Percentiles rank a stretch among this genome's conserved stretches.
These are phyloP conservation scores for Graphilbum sp. DNA, from an alignment of 2,329 filamentous ascomycete species.

Conservation along the genomic window DNA sequence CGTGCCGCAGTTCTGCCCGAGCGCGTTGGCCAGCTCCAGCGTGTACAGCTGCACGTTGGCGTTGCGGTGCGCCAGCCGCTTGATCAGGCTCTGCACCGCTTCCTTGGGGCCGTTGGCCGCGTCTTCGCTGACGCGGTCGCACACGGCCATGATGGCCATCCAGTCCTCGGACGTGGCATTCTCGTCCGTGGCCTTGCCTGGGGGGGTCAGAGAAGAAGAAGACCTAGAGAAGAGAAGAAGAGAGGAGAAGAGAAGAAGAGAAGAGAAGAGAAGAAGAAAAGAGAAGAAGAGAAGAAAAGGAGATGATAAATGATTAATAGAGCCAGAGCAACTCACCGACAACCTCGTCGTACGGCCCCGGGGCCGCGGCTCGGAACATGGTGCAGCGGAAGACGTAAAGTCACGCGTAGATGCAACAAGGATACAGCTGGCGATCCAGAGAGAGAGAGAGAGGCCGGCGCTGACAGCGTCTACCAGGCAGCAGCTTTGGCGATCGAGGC, in stretches of 20 bases:
- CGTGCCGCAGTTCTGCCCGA: conserved; percentile 82
- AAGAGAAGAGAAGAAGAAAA: background rate
- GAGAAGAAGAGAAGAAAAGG: background rate
- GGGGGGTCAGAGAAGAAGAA: conserved; percentile 1
- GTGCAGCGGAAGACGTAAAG: conserved; percentile 4
- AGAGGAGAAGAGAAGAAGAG: background rate
- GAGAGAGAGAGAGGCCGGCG: background rate
- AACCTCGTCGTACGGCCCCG: conserved; percentile 41
- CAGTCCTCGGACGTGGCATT: conserved; percentile 77
- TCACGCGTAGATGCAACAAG: too few species aligned
- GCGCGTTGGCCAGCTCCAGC: conserved; percentile 79
- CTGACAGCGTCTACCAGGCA: too few species aligned
- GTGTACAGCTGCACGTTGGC: conserved; percentile 94
- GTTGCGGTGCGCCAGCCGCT: conserved; percentile 80
- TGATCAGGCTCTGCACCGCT: conserved; percentile 79
- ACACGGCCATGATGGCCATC: conserved; percentile 47
- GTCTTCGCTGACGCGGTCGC: conserved; percentile 40
- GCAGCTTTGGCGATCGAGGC: too few species aligned
- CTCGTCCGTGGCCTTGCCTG: conserved; percentile 79
- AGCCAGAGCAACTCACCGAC: conserved; percentile 24
- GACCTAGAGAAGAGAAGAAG: background rate
- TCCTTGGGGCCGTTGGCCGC: conserved; percentile 51
- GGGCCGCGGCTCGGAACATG: conserved; percentile 43
- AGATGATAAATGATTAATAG: background rate
- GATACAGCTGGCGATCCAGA: too few species aligned